phyloP scores from a whole-genome alignment of 495 filamentous ascomycete genomes.

The Aspergillus incahuasiensis region DNA sequence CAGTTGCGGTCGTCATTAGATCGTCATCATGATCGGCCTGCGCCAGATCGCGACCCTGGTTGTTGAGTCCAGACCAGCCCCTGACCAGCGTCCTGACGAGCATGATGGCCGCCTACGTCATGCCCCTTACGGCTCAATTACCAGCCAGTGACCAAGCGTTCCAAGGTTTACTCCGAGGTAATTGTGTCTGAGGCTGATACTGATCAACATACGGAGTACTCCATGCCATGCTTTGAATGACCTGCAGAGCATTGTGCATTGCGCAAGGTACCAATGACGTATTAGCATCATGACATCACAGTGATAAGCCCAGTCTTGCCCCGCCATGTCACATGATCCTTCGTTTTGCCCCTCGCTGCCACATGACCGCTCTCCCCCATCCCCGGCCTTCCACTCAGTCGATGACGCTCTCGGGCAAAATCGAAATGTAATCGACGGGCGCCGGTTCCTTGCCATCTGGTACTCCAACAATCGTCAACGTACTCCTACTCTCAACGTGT shows the following conservation, averaged over 20 bases:
- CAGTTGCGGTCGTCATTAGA: background rate
- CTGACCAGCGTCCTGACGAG: no score
- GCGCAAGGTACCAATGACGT: no score
- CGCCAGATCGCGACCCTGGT: background rate
- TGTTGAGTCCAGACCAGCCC: background rate
- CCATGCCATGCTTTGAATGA: no score
- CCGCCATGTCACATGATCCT: no score
- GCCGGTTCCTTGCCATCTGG: constrained; percentile 58
- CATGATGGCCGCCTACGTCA: background rate
- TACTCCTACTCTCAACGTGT: constrained; percentile 47
- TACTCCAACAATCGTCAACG: constrained; percentile 53
- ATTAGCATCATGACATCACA: background rate
- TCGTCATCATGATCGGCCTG: background rate
- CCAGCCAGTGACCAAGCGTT: no score
- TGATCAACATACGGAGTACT: no score
- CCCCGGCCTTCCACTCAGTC: constrained; percentile 34
- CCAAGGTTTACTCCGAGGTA: no score
- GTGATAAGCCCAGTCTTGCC: background rate
- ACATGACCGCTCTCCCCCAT: background rate
- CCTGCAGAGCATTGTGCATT: no score
- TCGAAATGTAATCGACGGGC: constrained; percentile 61
- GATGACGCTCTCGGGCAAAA: constrained; percentile 54
- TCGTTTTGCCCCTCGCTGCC: background rate
- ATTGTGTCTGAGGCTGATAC: background rate
- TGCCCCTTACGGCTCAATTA: background rate